Conservation (phyloP, 1,284 basidiomycete genomes). For the Ganoderma leucocontextum region DNA sequence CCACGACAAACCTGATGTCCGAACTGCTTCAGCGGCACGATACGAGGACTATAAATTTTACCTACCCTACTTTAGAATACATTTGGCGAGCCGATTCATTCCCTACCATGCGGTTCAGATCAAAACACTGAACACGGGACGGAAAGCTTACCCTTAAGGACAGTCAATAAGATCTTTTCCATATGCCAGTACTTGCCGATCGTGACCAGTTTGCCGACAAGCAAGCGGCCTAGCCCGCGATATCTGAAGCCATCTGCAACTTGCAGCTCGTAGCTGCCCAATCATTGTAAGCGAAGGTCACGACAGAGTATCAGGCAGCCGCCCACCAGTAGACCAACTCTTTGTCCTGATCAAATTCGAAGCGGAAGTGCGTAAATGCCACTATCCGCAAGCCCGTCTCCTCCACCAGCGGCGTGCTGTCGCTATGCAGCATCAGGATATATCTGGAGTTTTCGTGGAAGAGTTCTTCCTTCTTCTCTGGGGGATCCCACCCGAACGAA, state of each 20-base stretch:
- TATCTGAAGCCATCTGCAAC: constrained; percentile 53
- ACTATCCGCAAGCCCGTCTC: constrained; percentile 38
- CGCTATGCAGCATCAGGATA: constrained; percentile 50
- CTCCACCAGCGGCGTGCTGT: background rate
- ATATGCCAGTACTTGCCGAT: constrained; percentile 64
- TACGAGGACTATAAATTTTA: background rate
- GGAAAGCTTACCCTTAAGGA: constrained; percentile 61
- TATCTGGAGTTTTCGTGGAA: constrained; percentile 69
- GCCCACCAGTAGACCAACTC: constrained; percentile 73
- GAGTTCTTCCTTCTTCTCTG: constrained; percentile 62
- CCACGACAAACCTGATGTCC: constrained; percentile 58
- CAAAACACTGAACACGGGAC: background rate
- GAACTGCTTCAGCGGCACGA: background rate
- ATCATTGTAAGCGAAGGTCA: background rate
- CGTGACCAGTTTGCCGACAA: constrained; percentile 57
- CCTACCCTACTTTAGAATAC: constrained; percentile 65
- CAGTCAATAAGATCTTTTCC: constrained; percentile 77
- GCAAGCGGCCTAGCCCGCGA: constrained; percentile 61
- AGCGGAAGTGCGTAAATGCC: constrained; percentile 75
- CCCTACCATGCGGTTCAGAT: constrained; percentile 45
- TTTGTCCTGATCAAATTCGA: constrained; percentile 68
- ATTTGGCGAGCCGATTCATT: constrained; percentile 64
- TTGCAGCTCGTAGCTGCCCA: constrained; percentile 76
- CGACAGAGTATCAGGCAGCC: no score
- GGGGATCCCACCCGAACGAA: constrained; percentile 74